Evolutionary conservation across 768 basidiomycete species (phyloP).

Genomic region (Rhodotorula toruloides): DNA sequence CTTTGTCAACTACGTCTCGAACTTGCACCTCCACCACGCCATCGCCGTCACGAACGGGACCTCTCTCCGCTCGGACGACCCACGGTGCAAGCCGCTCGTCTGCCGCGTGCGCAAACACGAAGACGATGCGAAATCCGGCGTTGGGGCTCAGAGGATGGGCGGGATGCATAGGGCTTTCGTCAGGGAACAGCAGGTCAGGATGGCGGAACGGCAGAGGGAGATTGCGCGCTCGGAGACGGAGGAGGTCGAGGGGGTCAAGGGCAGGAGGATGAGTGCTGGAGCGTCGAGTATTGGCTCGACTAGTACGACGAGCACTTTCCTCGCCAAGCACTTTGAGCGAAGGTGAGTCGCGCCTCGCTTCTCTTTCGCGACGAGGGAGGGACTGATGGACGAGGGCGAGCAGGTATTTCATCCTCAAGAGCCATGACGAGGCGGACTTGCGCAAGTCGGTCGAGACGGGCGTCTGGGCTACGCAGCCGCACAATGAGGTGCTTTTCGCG

Average conservation of each 20-base stretch:
- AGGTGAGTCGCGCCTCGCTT: constrained; percentile 59
- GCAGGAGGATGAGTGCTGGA: constrained; percentile 7
- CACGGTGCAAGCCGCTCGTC: constrained; percentile 68
- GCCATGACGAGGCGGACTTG: constrained; percentile 41
- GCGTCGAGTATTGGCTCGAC: constrained; percentile 9
- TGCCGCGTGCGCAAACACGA: constrained; percentile 74
- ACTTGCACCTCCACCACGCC: constrained; percentile 60
- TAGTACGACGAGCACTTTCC: constrained; percentile 48
- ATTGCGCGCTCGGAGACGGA: constrained; percentile 16
- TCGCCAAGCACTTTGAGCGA: constrained; percentile 69
- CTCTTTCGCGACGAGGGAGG: background rate
- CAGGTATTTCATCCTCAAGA: constrained; percentile 28
- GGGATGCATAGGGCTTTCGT: constrained; percentile 80
- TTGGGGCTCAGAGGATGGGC: constrained; percentile 72
- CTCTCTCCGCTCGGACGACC: constrained; percentile 64
- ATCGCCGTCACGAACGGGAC: constrained; percentile 68
- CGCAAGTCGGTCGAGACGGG: constrained; percentile 57
- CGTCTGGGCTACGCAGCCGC: constrained; percentile 78
- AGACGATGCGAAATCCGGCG: constrained; percentile 82
- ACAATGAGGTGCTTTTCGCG: constrained; percentile 34
- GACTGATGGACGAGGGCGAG: background rate
- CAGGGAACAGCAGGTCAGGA: constrained; percentile 53
- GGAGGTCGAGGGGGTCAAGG: background rate
- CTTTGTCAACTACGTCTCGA: constrained; percentile 78
- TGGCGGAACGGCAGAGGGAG: constrained; percentile 26